phyloP scores from a whole-genome alignment of 768 basidiomycete species.

The Macrocybe gigantea region DNA sequence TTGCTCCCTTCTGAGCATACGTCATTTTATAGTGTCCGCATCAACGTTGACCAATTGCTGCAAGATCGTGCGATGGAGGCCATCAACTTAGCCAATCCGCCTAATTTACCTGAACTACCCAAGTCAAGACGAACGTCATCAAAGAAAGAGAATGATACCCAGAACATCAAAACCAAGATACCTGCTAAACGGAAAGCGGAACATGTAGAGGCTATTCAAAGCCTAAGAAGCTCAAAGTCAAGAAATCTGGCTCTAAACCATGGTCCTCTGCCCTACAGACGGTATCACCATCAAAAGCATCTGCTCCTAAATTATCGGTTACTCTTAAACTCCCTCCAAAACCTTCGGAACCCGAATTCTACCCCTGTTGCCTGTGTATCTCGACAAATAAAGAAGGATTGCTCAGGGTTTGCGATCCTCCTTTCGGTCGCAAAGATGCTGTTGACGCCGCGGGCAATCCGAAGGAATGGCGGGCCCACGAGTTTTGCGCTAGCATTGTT shows the following conservation, averaged over 20 bases:
- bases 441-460: conserved; percentile 40
- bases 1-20: not conserved
- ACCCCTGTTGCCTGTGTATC: conserved; percentile 68
- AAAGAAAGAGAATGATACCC: conserved; percentile 19
- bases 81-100: not conserved
- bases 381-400: conserved; percentile 48
- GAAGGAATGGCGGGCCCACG: conserved; percentile 71
- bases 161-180: conserved; percentile 32
- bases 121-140: conserved; percentile 13
- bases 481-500: conserved; percentile 70
- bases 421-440: conserved; percentile 46
- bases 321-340: conserved; percentile 66
- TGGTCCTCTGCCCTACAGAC: conserved; percentile 9
- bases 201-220: conserved; percentile 27
- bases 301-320: conserved; percentile 39
- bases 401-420: conserved; percentile 64
- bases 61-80: conserved; percentile 54
- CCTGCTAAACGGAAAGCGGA: conserved; percentile 36
- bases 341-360: conserved; percentile 47
- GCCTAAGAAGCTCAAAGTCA: conserved; percentile 44
- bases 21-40: conserved; percentile 62
- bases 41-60: conserved; percentile 87
- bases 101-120: conserved; percentile 9
- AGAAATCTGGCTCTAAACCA: conserved; percentile 22
- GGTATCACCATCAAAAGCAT: conserved; percentile 7